Conservation (phyloP, 2,329 filamentous ascomycete genomes). For the Scedosporium dehoogii region DNA sequence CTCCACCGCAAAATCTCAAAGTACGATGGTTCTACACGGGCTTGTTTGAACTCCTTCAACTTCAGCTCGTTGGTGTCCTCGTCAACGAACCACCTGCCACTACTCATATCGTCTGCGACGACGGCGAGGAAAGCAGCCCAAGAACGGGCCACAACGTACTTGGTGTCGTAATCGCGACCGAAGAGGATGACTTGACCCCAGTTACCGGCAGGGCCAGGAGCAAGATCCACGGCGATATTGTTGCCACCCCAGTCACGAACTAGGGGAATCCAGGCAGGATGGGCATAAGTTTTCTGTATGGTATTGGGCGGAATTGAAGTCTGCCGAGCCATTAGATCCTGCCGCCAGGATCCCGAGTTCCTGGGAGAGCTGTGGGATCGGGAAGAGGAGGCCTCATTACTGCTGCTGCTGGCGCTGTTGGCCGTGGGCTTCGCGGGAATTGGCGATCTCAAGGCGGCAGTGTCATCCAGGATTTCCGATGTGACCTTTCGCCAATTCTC, state of each 20-base stretch:
- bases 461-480: slow-evolving; percentile 69
- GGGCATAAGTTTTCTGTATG: slow-evolving; percentile 86
- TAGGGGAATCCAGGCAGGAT: slow-evolving; percentile 90
- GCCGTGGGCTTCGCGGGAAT: slow-evolving; percentile 48
- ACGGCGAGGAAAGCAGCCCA: slow-evolving; percentile 82
- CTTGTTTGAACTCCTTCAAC: slow-evolving; percentile 80
- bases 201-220: slow-evolving; percentile 77
- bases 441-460: slow-evolving; percentile 11
- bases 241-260: slow-evolving; percentile 98
- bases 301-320: slow-evolving; percentile 79
- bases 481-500: slow-evolving; percentile 93
- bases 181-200: slow-evolving; percentile 98
- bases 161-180: slow-evolving; percentile 95
- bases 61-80: slow-evolving; percentile 89
- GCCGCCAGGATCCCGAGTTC: slow-evolving; percentile 56
- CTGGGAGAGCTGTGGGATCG: slow-evolving; percentile 30
- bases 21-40: slow-evolving; percentile 84
- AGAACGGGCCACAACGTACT: slow-evolving; percentile 89
- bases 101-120: slow-evolving; percentile 82
- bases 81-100: slow-evolving; percentile 84
- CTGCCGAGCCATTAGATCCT: slow-evolving; percentile 75
- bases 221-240: slow-evolving; percentile 87
- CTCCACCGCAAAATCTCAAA: slow-evolving; percentile 94
- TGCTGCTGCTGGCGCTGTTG: slow-evolving; percentile 50
- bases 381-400: slow-evolving; percentile 59